Evolutionary conservation across 1,139 yeast species (phyloP).

Genomic region (Geotrichum reessii): DNA sequence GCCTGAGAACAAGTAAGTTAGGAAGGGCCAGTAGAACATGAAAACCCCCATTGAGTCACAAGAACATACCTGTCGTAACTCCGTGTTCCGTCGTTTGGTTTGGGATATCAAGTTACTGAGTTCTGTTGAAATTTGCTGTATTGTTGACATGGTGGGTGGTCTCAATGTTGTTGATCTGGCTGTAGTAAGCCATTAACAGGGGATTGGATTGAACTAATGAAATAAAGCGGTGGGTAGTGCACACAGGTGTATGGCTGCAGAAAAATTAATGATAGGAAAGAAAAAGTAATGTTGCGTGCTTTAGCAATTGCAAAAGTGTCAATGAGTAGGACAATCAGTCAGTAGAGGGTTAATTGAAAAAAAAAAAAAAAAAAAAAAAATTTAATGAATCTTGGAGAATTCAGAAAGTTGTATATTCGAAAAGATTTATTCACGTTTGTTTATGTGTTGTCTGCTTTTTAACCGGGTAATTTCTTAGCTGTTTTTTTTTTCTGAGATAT

Average conservation of each 20-base stretch:
- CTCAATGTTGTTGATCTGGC: background rate
- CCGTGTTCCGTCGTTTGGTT: slow-evolving; percentile 62
- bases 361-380: too few species aligned
- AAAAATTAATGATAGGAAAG: too few species aligned
- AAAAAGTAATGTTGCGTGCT: background rate
- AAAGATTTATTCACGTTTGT: background rate
- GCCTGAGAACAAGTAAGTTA: slow-evolving; percentile 36
- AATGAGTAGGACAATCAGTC: background rate
- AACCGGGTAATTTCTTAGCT: background rate
- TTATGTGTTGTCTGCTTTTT: background rate
- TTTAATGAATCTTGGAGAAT: background rate
- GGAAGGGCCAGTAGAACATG: background rate
- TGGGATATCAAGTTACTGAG: slow-evolving; percentile 57
- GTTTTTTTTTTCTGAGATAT: background rate
- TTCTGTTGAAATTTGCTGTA: slow-evolving; percentile 41
- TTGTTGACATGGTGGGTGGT: slow-evolving; percentile 15
- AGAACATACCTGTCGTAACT: slow-evolving; percentile 46
- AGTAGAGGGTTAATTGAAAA: background rate
- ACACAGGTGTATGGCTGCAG: background rate
- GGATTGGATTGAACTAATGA: background rate
- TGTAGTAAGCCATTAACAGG: background rate
- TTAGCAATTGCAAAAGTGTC: background rate
- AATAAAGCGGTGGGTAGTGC: background rate
- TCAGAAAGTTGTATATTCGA: background rate
- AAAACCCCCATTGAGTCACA: background rate